phyloP scores from a whole-genome alignment of 805 yeast genomes.

The Wickerhamomyces xylosicus region DNA sequence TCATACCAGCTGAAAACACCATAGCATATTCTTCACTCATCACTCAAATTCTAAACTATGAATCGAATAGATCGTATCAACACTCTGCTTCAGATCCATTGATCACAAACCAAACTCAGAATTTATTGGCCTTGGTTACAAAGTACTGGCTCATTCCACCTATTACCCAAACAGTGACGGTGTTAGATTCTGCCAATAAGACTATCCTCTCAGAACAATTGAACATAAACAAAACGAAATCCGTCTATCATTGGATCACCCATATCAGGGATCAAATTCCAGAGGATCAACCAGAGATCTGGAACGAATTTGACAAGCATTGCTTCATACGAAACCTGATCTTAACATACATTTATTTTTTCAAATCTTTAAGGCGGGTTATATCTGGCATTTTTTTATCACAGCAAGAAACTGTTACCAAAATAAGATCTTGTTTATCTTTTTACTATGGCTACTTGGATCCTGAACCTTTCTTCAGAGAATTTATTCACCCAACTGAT shows the following conservation, averaged over 20 bases:
- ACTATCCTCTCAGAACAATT: conserved; percentile 15
- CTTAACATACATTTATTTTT: conserved; percentile 1
- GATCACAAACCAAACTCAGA: conserved; percentile 33
- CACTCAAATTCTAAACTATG: conserved; percentile 33
- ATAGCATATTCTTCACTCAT: conserved; percentile 30
- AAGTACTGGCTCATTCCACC: conserved; percentile 49
- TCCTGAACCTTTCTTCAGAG: conserved; percentile 30
- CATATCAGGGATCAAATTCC: no score
- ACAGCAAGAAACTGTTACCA: conserved; percentile 34
- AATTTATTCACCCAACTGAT: conserved; percentile 24
- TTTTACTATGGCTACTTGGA: conserved; percentile 42
- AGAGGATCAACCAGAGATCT: conserved; percentile 21
- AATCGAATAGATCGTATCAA: conserved; percentile 7
- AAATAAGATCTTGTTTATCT: conserved; percentile 41
- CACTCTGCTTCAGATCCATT: conserved; percentile 7
- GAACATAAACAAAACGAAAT: conserved; percentile 19
- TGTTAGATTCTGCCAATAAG: conserved; percentile 39
- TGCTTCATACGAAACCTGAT: conserved; percentile 30
- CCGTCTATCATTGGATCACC: conserved; percentile 8
- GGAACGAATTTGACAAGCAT: conserved; percentile 34
- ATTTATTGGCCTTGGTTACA: conserved; percentile 34
- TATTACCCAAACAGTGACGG: conserved; percentile 36
- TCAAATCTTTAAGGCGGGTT: no score
- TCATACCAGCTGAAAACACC: conserved; percentile 33
- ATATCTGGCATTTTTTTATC: no score